A percentile compares a stretch with the other conserved stretches of the same genome.
Evolutionary conservation across 2,329 filamentous ascomycete genomes (phyloP).

Genomic region (Fusarium chlamydosporum): DNA sequence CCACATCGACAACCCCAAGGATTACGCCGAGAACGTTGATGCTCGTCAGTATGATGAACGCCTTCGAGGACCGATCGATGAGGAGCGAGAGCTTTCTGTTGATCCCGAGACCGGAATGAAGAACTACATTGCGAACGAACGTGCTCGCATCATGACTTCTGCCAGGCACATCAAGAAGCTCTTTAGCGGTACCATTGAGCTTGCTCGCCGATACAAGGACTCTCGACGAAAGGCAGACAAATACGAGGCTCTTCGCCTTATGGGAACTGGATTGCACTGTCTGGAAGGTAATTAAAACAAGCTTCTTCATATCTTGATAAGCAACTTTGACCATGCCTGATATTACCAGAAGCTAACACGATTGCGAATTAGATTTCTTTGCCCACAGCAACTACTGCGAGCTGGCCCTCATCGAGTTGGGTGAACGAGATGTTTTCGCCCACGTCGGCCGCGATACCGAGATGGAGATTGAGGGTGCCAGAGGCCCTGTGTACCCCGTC

Average conservation of each 20-base stretch:
- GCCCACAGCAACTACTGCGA: conserved; percentile 96
- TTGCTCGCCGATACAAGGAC: conserved; percentile 78
- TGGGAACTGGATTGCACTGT: conserved; percentile 92
- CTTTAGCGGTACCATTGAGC: conserved; percentile 80
- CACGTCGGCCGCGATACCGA: conserved; percentile 84
- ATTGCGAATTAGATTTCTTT: conserved; percentile 75
- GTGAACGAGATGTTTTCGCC: conserved; percentile 85
- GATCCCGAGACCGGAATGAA: conserved; percentile 85
- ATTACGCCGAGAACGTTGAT: conserved; percentile 92
- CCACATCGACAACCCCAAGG: conserved; percentile 82
- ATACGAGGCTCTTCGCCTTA: conserved; percentile 85
- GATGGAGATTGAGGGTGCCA: conserved; percentile 77
- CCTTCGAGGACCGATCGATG: conserved; percentile 85
- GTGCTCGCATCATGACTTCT: conserved; percentile 83
- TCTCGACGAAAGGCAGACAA: conserved; percentile 77
- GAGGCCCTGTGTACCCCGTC: conserved; percentile 79
- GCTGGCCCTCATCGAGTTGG: conserved; percentile 87
- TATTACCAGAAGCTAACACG: conserved; percentile 25
- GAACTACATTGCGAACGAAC: conserved; percentile 94
- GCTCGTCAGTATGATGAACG: conserved; percentile 84
- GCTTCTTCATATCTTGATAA: background rate
- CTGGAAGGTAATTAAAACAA: conserved; percentile 72
- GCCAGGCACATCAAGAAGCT: conserved; percentile 81
- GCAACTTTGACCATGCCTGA: background rate
- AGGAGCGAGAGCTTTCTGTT: conserved; percentile 81